Percentiles rank a stretch among this genome's conserved stretches.
These are phyloP conservation scores for Fusarium lateritium DNA, from an alignment of 2,329 filamentous ascomycete species.

Conservation along the genomic window DNA sequence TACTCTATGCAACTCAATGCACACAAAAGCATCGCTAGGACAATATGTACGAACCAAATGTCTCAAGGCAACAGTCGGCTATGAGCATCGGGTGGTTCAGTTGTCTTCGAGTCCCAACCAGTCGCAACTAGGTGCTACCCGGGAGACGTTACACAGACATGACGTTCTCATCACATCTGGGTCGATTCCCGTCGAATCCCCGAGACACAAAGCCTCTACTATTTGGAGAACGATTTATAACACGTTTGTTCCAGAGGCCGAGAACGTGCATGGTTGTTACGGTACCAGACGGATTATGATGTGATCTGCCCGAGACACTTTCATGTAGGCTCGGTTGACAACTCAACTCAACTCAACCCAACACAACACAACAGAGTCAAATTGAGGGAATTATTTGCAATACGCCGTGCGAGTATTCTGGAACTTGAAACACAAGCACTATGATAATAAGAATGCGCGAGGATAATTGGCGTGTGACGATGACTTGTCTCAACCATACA, in stretches of 20 bases:
- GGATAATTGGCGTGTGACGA: slow-evolving; percentile 14
- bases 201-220: not conserved
- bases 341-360: not conserved
- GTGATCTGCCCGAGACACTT: not conserved
- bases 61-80: slow-evolving; percentile 16
- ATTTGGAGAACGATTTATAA: not conserved
- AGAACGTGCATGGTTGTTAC: not conserved
- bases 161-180: not conserved
- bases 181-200: not conserved
- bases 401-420: not conserved
- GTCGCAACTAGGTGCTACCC: slow-evolving; percentile 39
- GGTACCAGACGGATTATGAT: not conserved
- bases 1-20: too few species aligned
- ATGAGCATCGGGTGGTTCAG: slow-evolving; percentile 12
- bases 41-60: not conserved
- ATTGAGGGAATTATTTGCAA: slow-evolving; percentile 23
- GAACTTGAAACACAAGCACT: slow-evolving; percentile 13
- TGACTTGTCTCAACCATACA: slow-evolving; percentile 25
- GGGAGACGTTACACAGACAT: slow-evolving; percentile 36
- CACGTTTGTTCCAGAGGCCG: slow-evolving; percentile 14
- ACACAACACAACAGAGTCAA: not conserved
- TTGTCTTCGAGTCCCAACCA: slow-evolving; percentile 28
- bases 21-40: too few species aligned
- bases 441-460: slow-evolving; percentile 13
- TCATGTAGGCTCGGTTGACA: not conserved